A percentile compares a stretch with the other conserved stretches of the same genome.
phyloP scores from a whole-genome alignment of 495 filamentous ascomycete genomes.

The Cercophora scortea region DNA sequence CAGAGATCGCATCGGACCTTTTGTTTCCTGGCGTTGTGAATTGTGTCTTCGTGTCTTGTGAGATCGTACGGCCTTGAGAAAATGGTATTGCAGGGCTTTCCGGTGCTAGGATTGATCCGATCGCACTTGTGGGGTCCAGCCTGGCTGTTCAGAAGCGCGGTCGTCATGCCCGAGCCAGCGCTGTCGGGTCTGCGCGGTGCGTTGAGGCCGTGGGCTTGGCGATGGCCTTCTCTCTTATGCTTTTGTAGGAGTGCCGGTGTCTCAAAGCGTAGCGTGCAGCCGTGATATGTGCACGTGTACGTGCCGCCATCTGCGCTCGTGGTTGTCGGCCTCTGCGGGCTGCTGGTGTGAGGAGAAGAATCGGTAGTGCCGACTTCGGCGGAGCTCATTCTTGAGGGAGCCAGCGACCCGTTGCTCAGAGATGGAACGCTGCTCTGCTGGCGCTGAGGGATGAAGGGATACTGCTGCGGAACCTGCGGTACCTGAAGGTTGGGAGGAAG shows the following conservation, averaged over 20 bases:
- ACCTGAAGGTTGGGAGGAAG: slow-evolving; percentile 39
- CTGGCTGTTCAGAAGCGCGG: slow-evolving; percentile 20
- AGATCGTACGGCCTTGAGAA: slow-evolving; percentile 98
- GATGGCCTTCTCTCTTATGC: slow-evolving; percentile 91
- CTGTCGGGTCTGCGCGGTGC: slow-evolving; percentile 13
- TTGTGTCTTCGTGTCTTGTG: slow-evolving; percentile 94
- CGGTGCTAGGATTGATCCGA: slow-evolving; percentile 89
- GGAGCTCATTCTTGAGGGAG: slow-evolving; percentile 35
- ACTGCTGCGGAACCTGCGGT: slow-evolving; percentile 49
- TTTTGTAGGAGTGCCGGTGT: slow-evolving; percentile 80
- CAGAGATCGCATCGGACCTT: slow-evolving; percentile 94
- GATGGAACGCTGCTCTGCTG: slow-evolving; percentile 40
- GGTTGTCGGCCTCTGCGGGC: slow-evolving; percentile 47
- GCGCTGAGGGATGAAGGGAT: slow-evolving; percentile 43
- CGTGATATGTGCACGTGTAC: slow-evolving; percentile 92
- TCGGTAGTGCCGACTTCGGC: slow-evolving; percentile 26
- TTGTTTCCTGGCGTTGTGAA: slow-evolving; percentile 88
- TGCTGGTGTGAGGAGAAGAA: slow-evolving; percentile 13
- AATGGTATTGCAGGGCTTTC: slow-evolving; percentile 90
- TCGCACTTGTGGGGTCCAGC: slow-evolving; percentile 45
- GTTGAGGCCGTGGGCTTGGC: slow-evolving; percentile 47
- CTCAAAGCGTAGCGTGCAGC: slow-evolving; percentile 82
- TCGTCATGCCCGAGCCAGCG: slow-evolving; percentile 11
- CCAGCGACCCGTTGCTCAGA: slow-evolving; percentile 23
- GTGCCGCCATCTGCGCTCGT: slow-evolving; percentile 73